Conservation (phyloP, 1,139 yeast genomes). For the Pichia sp. region DNA sequence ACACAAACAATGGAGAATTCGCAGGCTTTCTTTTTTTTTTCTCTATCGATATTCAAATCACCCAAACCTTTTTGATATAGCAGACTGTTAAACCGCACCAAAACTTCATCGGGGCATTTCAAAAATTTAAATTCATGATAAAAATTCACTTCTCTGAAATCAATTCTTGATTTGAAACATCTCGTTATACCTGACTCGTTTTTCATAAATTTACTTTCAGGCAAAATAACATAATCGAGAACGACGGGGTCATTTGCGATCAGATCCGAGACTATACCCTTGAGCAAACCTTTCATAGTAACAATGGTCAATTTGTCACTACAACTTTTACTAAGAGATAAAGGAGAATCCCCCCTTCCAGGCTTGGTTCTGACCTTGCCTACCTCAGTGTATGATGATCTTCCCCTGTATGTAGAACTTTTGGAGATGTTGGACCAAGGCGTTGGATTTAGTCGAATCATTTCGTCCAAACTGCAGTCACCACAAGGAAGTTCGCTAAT, state of each 20-base stretch:
- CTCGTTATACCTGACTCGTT: constrained; percentile 43
- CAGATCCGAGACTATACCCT: constrained; percentile 44
- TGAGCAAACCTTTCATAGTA: constrained; percentile 61
- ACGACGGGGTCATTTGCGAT: constrained; percentile 38
- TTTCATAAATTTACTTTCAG: constrained; percentile 33
- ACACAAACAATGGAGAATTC: constrained; percentile 22
- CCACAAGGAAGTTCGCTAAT: constrained; percentile 91
- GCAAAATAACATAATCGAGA: constrained; percentile 54
- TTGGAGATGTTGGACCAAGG: background rate
- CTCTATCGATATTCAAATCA: background rate
- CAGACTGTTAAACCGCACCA: background rate
- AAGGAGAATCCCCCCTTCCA: constrained; percentile 72
- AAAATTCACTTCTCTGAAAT: background rate
- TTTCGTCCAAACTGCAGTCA: constrained; percentile 65
- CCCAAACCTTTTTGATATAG: constrained; percentile 1
- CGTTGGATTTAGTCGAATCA: constrained; percentile 30
- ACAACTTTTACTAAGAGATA: constrained; percentile 77
- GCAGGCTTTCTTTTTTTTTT: constrained; percentile 13
- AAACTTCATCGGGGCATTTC: background rate
- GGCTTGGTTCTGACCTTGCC: constrained; percentile 88
- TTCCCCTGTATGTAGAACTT: constrained; percentile 49
- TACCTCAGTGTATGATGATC: constrained; percentile 48
- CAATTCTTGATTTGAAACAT: constrained; percentile 39
- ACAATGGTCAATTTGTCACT: constrained; percentile 72
- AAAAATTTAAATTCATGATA: background rate